These are phyloP conservation scores for Candida mesenterica DNA, from an alignment of 1,139 yeast species.

Conservation along the genomic window DNA sequence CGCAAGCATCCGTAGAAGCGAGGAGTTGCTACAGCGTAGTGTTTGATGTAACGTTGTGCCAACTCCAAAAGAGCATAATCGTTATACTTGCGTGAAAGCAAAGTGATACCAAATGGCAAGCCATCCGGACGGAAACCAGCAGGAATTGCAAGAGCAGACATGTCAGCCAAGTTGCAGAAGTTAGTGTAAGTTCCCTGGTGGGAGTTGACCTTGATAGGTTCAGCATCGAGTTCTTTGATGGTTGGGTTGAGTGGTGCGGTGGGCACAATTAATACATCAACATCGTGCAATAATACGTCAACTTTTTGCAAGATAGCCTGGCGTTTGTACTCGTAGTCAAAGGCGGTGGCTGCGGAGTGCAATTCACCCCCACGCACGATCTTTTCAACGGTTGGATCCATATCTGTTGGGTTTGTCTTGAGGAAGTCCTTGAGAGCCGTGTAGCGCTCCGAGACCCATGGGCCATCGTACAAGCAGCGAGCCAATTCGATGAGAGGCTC, in stretches of 20 bases:
- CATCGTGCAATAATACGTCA: constrained; percentile 48
- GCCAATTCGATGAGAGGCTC: constrained; percentile 77
- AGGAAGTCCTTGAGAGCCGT: constrained; percentile 77
- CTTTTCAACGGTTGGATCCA: constrained; percentile 80
- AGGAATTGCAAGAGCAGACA: constrained; percentile 90
- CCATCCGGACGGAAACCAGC: constrained; percentile 84
- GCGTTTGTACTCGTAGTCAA: constrained; percentile 81
- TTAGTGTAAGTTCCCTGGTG: constrained; percentile 96
- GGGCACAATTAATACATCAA: constrained; percentile 83
- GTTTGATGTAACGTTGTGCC: constrained; percentile 66
- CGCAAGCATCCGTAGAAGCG: constrained; percentile 43
- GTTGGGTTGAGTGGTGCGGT: constrained; percentile 93
- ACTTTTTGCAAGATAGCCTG: constrained; percentile 70
- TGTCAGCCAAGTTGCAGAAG: constrained; percentile 90
- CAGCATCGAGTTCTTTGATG: constrained; percentile 63
- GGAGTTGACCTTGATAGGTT: constrained; percentile 83
- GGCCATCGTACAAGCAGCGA: constrained; percentile 89
- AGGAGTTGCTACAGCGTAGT: constrained; percentile 23
- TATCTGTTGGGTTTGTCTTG: constrained; percentile 62
- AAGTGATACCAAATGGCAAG: constrained; percentile 85
- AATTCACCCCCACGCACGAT: constrained; percentile 78
- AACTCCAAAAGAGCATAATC: constrained; percentile 86
- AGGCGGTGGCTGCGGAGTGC: constrained; percentile 78
- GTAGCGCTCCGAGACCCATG: constrained; percentile 98
- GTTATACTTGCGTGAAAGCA: constrained; percentile 75